These are phyloP conservation scores for Sporothrix euskadiensis DNA, from an alignment of 2,329 filamentous ascomycete species.

Conservation along the genomic window DNA sequence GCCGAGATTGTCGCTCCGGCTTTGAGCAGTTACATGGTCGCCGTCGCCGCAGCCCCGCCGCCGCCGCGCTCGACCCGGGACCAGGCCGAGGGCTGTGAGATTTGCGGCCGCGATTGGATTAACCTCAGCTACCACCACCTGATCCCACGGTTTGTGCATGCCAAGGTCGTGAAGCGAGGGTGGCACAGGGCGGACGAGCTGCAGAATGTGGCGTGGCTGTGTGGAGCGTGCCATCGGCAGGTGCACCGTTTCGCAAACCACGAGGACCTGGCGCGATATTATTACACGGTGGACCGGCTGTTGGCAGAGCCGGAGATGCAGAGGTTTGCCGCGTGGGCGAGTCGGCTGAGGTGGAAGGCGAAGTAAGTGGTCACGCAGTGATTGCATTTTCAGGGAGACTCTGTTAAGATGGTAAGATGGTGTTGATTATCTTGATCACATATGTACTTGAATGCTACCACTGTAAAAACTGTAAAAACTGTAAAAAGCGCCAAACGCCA, in stretches of 20 bases:
- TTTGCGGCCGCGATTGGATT: conserved; percentile 74
- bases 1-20: conserved; percentile 63
- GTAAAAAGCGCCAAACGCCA: background rate
- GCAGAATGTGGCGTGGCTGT: conserved; percentile 83
- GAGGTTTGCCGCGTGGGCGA: conserved; percentile 72
- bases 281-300: conserved; percentile 71
- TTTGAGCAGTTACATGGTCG: conserved; percentile 59
- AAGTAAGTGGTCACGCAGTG: conserved; percentile 25
- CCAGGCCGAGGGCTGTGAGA: conserved; percentile 64
- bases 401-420: background rate
- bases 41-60: conserved; percentile 62
- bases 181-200: conserved; percentile 77
- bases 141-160: conserved; percentile 76
- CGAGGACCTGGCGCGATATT: conserved; percentile 73
- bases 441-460: background rate
- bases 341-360: conserved; percentile 72
- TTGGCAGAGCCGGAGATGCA: conserved; percentile 69
- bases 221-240: conserved; percentile 78
- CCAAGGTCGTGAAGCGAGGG: conserved; percentile 71
- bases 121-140: conserved; percentile 81
- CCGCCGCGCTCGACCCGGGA: conserved; percentile 59
- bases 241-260: conserved; percentile 75
- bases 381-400: too few relatives aligned
- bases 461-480: background rate
- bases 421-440: background rate